phyloP scores from a whole-genome alignment of 2,329 filamentous ascomycete species.

The Aspergillus thermomutatus region DNA sequence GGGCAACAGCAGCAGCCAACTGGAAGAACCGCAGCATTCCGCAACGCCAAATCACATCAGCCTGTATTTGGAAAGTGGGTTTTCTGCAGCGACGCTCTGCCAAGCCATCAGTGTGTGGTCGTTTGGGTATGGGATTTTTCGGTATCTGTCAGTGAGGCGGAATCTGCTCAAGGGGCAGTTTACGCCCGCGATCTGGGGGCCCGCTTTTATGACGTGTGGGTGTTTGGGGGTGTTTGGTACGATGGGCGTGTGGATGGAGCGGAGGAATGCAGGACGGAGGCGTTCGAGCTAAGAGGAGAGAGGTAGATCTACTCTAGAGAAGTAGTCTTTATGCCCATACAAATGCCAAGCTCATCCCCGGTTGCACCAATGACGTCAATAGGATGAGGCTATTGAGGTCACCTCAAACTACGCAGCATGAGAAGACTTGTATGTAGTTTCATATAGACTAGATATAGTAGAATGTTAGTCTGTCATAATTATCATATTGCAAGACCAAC shows the following conservation, averaged over 20 bases:
- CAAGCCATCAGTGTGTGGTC: constrained; percentile 26
- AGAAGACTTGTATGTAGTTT: too few species aligned
- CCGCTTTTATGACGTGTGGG: constrained; percentile 26
- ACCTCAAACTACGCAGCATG: too few species aligned
- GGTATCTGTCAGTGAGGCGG: constrained; percentile 24
- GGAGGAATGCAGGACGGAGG: too few species aligned
- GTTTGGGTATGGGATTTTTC: constrained; percentile 26
- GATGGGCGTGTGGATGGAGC: constrained; percentile 1
- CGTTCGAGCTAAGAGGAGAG: too few species aligned
- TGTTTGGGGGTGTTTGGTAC: constrained; percentile 12
- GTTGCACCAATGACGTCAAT: neutral
- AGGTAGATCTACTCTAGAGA: too few species aligned
- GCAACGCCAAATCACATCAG: too few species aligned
- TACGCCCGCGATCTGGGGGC: constrained; percentile 33
- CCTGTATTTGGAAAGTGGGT: neutral
- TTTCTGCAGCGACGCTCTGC: constrained; percentile 19
- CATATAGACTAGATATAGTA: too few species aligned
- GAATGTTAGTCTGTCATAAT: too few species aligned
- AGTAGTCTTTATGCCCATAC: too few species aligned
- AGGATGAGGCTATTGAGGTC: neutral
- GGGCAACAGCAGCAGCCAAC: neutral
- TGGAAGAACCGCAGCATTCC: neutral
- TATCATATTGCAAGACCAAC: too few species aligned
- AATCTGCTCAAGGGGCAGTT: constrained; percentile 25
- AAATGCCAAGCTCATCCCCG: neutral